Evolutionary conservation across 2,329 filamentous ascomycete species (phyloP).

Genomic region (Chlorencoelia australis): DNA sequence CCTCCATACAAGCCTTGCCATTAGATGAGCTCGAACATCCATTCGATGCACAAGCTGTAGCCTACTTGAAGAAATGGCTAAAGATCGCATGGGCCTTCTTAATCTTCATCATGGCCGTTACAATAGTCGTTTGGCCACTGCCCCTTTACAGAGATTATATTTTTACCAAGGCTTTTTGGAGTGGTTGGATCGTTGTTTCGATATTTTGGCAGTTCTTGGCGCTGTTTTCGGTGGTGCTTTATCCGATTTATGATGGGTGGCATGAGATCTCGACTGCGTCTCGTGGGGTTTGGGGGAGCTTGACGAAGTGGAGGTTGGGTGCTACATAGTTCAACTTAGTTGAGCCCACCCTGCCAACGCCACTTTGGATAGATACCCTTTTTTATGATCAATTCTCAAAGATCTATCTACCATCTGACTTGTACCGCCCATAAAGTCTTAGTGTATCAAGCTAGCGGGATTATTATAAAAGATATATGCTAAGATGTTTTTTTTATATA

Average conservation of each 20-base stretch:
- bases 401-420: too few species aligned
- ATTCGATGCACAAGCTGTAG: slow-evolving; percentile 29
- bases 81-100: slow-evolving; percentile 33
- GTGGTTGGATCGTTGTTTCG: slow-evolving; percentile 39
- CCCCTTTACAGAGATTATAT: slow-evolving; percentile 40
- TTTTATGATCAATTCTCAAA: too few species aligned
- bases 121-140: slow-evolving; percentile 39
- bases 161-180: slow-evolving; percentile 38
- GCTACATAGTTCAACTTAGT: too few species aligned
- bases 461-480: too few species aligned
- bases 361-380: too few species aligned
- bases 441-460: too few species aligned
- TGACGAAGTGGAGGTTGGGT: not conserved
- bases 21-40: slow-evolving; percentile 36
- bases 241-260: slow-evolving; percentile 38
- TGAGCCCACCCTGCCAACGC: too few species aligned
- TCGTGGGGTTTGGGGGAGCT: not conserved
- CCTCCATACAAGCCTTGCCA: slow-evolving; percentile 13
- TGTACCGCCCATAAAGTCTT: too few species aligned
- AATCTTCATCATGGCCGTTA: slow-evolving; percentile 34
- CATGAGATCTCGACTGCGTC: slow-evolving; percentile 25
- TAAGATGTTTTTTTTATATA: too few species aligned
- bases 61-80: slow-evolving; percentile 29
- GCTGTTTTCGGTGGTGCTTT: slow-evolving; percentile 36
- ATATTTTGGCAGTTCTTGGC: slow-evolving; percentile 44